phyloP scores from a whole-genome alignment of 192 early-diverging fungal genomes.

The Backusella mclennaniae region DNA sequence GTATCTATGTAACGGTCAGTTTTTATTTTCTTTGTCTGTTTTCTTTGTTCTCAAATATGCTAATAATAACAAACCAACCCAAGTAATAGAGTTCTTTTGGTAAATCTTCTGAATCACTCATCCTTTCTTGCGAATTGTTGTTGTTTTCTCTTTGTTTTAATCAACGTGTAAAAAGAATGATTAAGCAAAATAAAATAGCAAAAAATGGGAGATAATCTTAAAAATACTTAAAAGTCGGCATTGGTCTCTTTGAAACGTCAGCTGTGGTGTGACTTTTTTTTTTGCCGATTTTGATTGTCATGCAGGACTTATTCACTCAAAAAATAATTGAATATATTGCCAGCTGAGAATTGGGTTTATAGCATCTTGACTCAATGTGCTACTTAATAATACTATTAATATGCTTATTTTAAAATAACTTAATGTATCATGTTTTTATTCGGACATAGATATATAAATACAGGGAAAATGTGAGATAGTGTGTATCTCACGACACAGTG shows the following conservation, averaged over 20 bases:
- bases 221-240: background rate
- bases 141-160: background rate
- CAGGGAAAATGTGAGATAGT: no score
- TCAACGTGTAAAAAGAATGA: background rate
- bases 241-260: background rate
- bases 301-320: no score
- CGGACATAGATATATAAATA: no score
- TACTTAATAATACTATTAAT: no score
- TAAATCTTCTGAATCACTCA: background rate
- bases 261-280: background rate
- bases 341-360: no score
- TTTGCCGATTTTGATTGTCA: no score
- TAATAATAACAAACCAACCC: background rate
- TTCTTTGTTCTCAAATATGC: background rate
- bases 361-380: no score
- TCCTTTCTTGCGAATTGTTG: background rate
- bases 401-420: no score
- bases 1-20: background rate
- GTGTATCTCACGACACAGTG: no score
- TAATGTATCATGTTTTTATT: no score
- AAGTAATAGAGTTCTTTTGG: constrained; percentile 8
- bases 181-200: background rate
- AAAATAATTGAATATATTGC: no score
- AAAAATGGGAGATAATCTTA: background rate
- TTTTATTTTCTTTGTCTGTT: background rate